Percentiles rank a stretch among this genome's conserved stretches.
Evolutionary conservation across 1,284 basidiomycete genomes (phyloP).

Genomic region (Volvariella volvacea): DNA sequence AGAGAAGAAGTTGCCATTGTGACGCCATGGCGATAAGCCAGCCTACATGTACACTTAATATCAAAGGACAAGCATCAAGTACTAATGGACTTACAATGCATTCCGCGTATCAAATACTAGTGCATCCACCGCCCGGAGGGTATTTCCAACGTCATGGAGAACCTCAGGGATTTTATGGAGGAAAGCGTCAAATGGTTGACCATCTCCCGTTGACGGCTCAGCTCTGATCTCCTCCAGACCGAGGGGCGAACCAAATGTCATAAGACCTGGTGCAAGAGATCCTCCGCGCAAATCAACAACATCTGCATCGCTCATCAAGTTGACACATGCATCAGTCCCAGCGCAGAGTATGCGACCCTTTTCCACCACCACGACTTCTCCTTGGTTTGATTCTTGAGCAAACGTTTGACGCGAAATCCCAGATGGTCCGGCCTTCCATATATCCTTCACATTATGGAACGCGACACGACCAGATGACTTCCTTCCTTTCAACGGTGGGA

Average conservation of each 20-base stretch:
- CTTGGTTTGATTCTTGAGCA: conserved; percentile 10
- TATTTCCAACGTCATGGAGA: conserved; percentile 43
- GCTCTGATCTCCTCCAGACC: conserved; percentile 60
- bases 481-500: conserved; percentile 49
- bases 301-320: conserved; percentile 13
- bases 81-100: conserved; percentile 45
- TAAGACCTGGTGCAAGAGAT: conserved; percentile 47
- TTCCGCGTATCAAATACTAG: conserved; percentile 67
- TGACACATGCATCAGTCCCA: conserved; percentile 19
- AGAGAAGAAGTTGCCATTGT: conserved; percentile 43
- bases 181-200: conserved; percentile 48
- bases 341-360: conserved; percentile 37
- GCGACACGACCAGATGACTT: conserved; percentile 30
- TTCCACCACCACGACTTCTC: conserved; percentile 34
- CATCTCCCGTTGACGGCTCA: conserved; percentile 67
- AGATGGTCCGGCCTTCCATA: conserved; percentile 24
- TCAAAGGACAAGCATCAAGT: conserved; percentile 10
- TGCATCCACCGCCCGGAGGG: conserved; percentile 63
- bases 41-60: conserved; percentile 25
- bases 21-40: conserved; percentile 62
- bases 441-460: conserved; percentile 43
- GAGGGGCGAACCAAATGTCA: conserved; percentile 54
- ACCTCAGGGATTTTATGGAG: conserved; percentile 34
- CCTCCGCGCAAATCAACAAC: conserved; percentile 40
- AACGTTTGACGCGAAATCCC: conserved; percentile 12